Conservation (phyloP, 1,284 basidiomycete genomes). For the Neotropicomus parvogracilis region DNA sequence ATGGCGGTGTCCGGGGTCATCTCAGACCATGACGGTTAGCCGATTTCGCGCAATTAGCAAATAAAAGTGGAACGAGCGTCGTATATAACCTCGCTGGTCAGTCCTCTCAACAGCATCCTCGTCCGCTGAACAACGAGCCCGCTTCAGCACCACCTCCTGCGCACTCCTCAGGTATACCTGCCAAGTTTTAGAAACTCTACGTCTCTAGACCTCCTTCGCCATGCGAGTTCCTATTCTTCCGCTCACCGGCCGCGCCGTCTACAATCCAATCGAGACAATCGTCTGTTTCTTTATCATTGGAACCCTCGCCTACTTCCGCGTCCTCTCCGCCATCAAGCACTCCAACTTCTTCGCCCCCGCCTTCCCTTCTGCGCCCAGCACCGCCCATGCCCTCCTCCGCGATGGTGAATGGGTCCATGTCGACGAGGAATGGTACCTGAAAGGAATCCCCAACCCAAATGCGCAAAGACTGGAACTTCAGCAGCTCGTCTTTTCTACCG, state of each 20-base stretch:
- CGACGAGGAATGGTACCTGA: slow-evolving; percentile 46
- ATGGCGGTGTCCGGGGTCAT: slow-evolving; percentile 24
- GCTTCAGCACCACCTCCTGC: neutral
- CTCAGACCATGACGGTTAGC: slow-evolving; percentile 8
- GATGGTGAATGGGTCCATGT: slow-evolving; percentile 56
- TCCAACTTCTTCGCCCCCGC: slow-evolving; percentile 63
- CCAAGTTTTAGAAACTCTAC: neutral
- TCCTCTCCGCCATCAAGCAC: slow-evolving; percentile 81
- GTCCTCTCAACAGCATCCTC: neutral
- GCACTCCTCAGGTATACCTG: neutral
- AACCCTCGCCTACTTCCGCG: slow-evolving; percentile 89
- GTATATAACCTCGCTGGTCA: neutral
- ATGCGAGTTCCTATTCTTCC: slow-evolving; percentile 60
- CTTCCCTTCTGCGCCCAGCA: slow-evolving; percentile 44
- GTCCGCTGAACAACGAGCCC: neutral
- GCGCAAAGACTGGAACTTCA: slow-evolving; percentile 54
- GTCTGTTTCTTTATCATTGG: slow-evolving; percentile 83
- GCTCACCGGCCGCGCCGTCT: slow-evolving; percentile 61
- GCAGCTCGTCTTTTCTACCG: slow-evolving; percentile 52
- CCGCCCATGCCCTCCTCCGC: slow-evolving; percentile 51
- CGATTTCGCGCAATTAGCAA: slow-evolving; percentile 19
- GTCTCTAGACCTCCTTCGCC: neutral
- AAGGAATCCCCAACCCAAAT: slow-evolving; percentile 34
- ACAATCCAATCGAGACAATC: slow-evolving; percentile 79
- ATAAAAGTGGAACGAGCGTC: slow-evolving; percentile 31